A percentile compares a stretch with the other conserved stretches of the same genome.
phyloP scores from a whole-genome alignment of 371 early-diverging fungal genomes.

The Nosema muscidifuracis region DNA sequence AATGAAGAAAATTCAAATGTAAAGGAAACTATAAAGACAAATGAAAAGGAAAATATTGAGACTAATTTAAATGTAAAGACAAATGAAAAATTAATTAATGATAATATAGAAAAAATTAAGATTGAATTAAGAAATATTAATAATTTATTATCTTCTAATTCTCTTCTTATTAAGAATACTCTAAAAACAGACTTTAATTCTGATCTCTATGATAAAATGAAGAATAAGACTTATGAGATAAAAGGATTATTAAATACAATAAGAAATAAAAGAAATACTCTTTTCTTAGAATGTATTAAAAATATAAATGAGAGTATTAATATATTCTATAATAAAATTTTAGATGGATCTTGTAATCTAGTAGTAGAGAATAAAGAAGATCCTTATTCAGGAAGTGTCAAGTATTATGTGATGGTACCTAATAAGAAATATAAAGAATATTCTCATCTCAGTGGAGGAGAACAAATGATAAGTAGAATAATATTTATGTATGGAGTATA shows the following conservation, averaged over 20 bases:
- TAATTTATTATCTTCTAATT: constrained; percentile 63
- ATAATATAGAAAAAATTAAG: constrained; percentile 12
- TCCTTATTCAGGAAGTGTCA: constrained; percentile 82
- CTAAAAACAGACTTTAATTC: constrained; percentile 16
- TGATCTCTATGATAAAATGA: constrained; percentile 42
- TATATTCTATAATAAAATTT: constrained; percentile 84
- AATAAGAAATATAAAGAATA: constrained; percentile 96
- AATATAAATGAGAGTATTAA: constrained; percentile 80
- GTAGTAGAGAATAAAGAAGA: constrained; percentile 82
- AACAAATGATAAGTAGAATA: constrained; percentile 89
- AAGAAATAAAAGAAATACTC: constrained; percentile 71
- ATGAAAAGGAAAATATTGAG: no score
- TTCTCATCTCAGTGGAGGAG: constrained; percentile 95
- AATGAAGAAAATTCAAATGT: no score
- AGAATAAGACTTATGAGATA: constrained; percentile 13
- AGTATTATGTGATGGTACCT: constrained; percentile 97
- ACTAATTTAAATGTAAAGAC: no score
- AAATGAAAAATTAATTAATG: no score
- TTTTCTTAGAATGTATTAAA: constrained; percentile 77
- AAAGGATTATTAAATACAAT: constrained; percentile 71
- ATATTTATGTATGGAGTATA: constrained; percentile 93
- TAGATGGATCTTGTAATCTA: constrained; percentile 70
- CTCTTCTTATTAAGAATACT: not conserved
- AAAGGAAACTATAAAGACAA: no score
- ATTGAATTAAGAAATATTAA: constrained; percentile 36